Conservation (phyloP, 257 asterid species). For the Forsythia suspensa region DNA sequence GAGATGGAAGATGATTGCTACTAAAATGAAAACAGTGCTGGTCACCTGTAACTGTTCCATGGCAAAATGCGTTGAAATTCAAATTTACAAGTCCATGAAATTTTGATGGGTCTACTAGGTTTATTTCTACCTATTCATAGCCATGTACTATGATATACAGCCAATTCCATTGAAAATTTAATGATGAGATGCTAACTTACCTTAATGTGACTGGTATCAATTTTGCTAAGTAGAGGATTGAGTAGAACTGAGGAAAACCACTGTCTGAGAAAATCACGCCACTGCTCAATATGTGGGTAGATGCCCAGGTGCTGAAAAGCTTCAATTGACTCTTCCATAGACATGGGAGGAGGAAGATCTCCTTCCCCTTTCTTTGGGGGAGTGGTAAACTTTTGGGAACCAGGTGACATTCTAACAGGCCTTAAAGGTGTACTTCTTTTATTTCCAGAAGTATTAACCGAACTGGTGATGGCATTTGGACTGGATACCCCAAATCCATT, state of each 20-base stretch:
- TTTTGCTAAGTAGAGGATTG: constrained; percentile 74
- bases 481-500: constrained; percentile 65
- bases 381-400: constrained; percentile 85
- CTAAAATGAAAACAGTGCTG: background rate
- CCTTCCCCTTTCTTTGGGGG: constrained; percentile 95
- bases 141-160: background rate
- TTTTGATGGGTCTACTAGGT: background rate
- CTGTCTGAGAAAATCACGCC: constrained; percentile 93
- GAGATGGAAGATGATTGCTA: constrained; percentile 1
- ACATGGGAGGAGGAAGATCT: constrained; percentile 90
- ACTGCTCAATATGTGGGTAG: constrained; percentile 75
- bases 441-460: constrained; percentile 77
- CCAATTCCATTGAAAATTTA: constrained; percentile 1
- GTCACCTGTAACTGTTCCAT: background rate
- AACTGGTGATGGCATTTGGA: constrained; percentile 58
- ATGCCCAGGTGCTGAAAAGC: constrained; percentile 77
- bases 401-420: constrained; percentile 96
- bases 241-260: constrained; percentile 83
- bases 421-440: constrained; percentile 87
- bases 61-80: background rate
- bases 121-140: constrained; percentile 5
- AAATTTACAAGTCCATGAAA: background rate
- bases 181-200: constrained; percentile 38
- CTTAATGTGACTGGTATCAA: constrained; percentile 80
- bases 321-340: constrained; percentile 82